phyloP scores from a whole-genome alignment of 441 rosid species.

The Euphorbia celastroides region DNA sequence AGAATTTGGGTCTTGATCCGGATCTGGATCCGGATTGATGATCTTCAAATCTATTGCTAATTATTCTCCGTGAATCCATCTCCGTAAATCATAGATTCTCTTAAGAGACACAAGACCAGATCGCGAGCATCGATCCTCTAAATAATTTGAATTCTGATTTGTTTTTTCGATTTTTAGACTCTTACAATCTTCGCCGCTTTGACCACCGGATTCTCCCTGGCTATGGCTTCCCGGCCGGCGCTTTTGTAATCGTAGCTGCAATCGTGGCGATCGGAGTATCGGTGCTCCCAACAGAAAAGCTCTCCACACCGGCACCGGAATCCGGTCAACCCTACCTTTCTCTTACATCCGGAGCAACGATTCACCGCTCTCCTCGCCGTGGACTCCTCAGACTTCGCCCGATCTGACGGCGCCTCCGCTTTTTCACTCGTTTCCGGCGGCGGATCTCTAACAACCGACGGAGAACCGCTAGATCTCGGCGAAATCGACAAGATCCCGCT shows the following conservation, averaged over 20 bases:
- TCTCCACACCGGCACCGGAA: conserved; percentile 95
- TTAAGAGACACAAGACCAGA: conserved; percentile 9
- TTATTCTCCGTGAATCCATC: no score
- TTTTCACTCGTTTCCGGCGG: conserved; percentile 15
- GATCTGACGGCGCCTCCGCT: conserved; percentile 20
- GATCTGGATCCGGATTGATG: not conserved
- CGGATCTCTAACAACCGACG: conserved; percentile 23
- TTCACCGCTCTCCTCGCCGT: conserved; percentile 54
- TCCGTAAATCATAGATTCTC: not conserved
- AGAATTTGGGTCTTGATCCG: conserved; percentile 14
- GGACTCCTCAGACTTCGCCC: conserved; percentile 23
- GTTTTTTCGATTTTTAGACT: conserved; percentile 38
- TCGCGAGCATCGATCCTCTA: conserved; percentile 29
- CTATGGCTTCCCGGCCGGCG: conserved; percentile 85
- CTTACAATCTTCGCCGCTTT: conserved; percentile 93
- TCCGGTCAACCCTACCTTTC: conserved; percentile 90
- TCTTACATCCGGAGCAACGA: conserved; percentile 79
- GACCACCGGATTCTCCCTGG: conserved; percentile 90
- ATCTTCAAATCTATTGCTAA: conserved; percentile 1
- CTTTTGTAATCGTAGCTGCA: conserved; percentile 88
- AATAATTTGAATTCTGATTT: not conserved
- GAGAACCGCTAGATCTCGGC: conserved; percentile 42
- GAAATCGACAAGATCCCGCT: conserved; percentile 35
- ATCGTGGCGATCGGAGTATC: conserved; percentile 91
- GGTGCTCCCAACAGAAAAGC: conserved; percentile 81